Evolutionary conservation across 2,329 filamentous ascomycete genomes (phyloP), one percentile per base, ranked within the genome.

Genomic region (Raffaelea deltoideospora): DNA sequence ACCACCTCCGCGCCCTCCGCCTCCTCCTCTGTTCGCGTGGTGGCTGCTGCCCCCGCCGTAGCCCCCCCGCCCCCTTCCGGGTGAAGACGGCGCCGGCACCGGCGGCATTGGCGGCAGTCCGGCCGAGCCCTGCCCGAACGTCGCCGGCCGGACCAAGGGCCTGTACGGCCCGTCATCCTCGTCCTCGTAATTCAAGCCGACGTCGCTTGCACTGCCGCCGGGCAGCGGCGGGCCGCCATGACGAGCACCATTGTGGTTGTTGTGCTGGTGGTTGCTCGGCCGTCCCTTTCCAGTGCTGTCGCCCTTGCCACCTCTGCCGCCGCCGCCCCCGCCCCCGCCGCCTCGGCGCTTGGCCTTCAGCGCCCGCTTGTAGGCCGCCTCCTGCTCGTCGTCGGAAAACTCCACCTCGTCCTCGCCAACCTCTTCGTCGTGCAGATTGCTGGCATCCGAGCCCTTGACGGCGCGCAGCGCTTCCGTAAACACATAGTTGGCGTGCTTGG

Each of bases 371-470:
- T 85, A 75, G 48, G 86, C 83, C 8, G 80, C 79, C 57, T 98
- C 90, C 47, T 83, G 81, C 58, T 98, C 90, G 49, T 98, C 90
- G 47, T 98, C 90, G 0, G 88, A 95, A 54, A 96, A 96, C 52
- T 96, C 90, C 47, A 85, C 72, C 53, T 96, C 88, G 27, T 93
- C 83, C 23, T 81, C 79, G 14, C 62, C 76, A 8, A 86, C 70
- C 59, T 96, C 88, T 55, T 98, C 90, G 47, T 96, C 90, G 55
- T 94, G 81, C 37, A 94, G 69, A 53, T 96, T 96, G 35, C 85
- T 93, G 9, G 90, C 88, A 56, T 98, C 90, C 10, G 85, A 90
- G 41, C 86, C 85, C 59, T 93, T 96, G 49, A 80, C 54, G 36
- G 67, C 69, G 55, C 79, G 81, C 39, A 96, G 63, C 7, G 79